Evolutionary conservation across 2,329 filamentous ascomycete genomes (phyloP), one percentile per base, ranked within the genome.

Genomic region (Calonectria pauciramosa): DNA sequence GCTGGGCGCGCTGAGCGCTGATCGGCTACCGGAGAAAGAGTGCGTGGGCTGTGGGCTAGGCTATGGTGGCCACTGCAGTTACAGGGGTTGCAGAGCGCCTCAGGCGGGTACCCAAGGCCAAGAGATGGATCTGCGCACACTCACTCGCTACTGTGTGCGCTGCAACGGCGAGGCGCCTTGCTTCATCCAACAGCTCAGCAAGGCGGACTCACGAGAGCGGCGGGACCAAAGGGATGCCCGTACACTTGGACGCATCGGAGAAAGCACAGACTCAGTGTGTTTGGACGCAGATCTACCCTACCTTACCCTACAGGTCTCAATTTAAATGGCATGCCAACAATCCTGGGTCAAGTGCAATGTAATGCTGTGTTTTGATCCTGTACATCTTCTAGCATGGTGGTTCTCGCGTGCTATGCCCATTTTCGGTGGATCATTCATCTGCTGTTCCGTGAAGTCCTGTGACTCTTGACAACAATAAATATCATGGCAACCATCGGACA

Each of bases 41-140:
- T 64, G 38, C 56, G 38, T 18, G 38, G 59, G 38, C 59, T 56
- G 54, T 38, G 36, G 49, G n/a, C 66, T 59, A 56, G 36, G 26
- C 36, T 16, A 38, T 59, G 30, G 56, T 65, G 52, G 52, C 52
- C 66, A 59, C 51, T 59, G 51, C 34, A 56, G 28, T 49, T 59
- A 68, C 66, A 68, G 38, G 66, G 51, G 66, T 68, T 68, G 49
- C 65, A 49, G 60, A 51, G 73, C 71, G 66, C 63, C 41, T 68
- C 63, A 68, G 52, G 70, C 63, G 70, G 70, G 49, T 64, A 69
- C 67, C 30, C n/a, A 60, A 52, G 67, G 56, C 36, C 56, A 63
- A 63, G 36, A 41, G 36, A 63, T 63, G 36, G 56, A 63, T 63
- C 56, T 63, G 36, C 56, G 26, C 56, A 26, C 56, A 41, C 36